These are phyloP conservation scores for Colletotrichum horii DNA, from an alignment of 2,329 filamentous ascomycete genomes.

Conservation along the genomic window DNA sequence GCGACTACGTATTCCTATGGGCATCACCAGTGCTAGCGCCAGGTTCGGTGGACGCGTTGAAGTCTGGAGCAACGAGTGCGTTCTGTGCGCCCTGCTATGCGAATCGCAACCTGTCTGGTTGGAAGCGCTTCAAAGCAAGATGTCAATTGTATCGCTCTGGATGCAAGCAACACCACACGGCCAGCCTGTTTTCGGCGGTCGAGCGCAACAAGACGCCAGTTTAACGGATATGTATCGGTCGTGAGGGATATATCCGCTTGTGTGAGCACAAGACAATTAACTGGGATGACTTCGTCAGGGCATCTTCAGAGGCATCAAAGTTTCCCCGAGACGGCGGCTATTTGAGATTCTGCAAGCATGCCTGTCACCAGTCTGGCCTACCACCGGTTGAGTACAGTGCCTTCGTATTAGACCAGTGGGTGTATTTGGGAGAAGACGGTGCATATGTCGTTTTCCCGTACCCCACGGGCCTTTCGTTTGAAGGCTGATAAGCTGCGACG, in stretches of 20 bases:
- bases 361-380: background rate
- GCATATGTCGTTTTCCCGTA: background rate
- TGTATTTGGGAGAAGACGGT: background rate
- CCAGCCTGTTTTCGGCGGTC: background rate
- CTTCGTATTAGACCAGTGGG: background rate
- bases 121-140: background rate
- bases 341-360: background rate
- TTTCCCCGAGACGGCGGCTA: background rate
- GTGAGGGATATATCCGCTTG: background rate
- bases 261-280: background rate
- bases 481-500: background rate
- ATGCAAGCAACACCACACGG: background rate
- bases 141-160: background rate
- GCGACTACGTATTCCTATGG: background rate
- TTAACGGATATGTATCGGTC: background rate
- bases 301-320: background rate
- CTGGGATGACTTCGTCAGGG: background rate
- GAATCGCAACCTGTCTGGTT: background rate
- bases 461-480: background rate
- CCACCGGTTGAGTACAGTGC: background rate
- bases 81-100: background rate
- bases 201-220: background rate
- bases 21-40: background rate
- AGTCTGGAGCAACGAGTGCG: background rate
- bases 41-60: background rate